Evolutionary conservation across 1,284 basidiomycete genomes (phyloP), one percentile per base, ranked within the genome.

Genomic region (Apiotrichum siamense): DNA sequence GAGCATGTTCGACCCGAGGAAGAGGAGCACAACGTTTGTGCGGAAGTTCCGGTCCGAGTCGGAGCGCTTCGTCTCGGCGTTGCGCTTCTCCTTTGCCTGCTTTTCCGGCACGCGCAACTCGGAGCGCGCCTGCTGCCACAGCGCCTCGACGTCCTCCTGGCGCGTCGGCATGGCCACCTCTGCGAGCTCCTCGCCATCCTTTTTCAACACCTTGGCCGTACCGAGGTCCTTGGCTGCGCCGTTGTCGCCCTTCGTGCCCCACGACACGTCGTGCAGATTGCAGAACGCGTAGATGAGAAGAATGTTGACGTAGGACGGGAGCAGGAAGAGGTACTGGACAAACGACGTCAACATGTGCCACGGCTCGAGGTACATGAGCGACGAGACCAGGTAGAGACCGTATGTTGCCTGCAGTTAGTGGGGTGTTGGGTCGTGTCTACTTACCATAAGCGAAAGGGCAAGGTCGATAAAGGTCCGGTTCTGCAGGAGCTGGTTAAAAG

Each of bases 261-360:
- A 72, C 17, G 87, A 88, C 47, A 92, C 87, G 69, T 91, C 88
- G 75, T 91, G 88, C 60, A 70, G 60, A 51, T 91, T 89, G 76
- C 88, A 91, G 83, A 92, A 88, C 13, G 68, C 69, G 62, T 69
- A 74, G 33, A 70, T 67, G 40, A 69, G 88, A 59, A 92, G 76
- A 65, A 92, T 90, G 76, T 91, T 92, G 69, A 91, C 87, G 70
- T 91, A 75, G 23, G 66, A 67, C 3, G 75, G 75, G 81, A 83
- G 76, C 63, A 76, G 54, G 49, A 67, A 55, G 27, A 69, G 62
- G 52, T 63, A 65, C 55, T 70, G 71, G 24, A 70, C 43, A 52
- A 94, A 92, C 49, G 84, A 88, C 20, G 88, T 91, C 76, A 93
- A 80, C 87, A 93, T 89, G 78, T 93, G 90, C 87, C 88, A 93